Evolutionary conservation across 2,329 filamentous ascomycete species (phyloP), one percentile per base, ranked within the genome.

Genomic region (Pezicula radicicola): DNA sequence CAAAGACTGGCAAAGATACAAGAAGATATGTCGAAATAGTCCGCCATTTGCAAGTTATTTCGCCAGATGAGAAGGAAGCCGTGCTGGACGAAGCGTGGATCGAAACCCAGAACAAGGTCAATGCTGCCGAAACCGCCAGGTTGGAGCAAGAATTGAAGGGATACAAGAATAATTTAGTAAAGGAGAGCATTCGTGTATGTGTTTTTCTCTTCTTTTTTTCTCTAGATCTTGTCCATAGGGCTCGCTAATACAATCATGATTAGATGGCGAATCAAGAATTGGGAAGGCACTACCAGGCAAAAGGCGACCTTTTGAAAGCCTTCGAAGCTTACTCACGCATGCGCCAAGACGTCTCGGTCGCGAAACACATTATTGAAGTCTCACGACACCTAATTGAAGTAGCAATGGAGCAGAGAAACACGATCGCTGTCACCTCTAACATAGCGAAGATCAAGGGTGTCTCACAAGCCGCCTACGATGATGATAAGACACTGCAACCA

Each of bases 101-200:
- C n/a, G 79, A 87, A 19, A 82, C 81, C 56, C 74, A 79, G 48
- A 89, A 92, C 62, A 81, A 82, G 60, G 19, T 15, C n/a, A 49
- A 49, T 42, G 36, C 15, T n/a, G 72, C 75, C 2, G 88, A 96
- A 68, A 86, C 86, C 1, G 77, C 83, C 50, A 82, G 88, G n/a
- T 76, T 97, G 50, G 91, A 97, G 66, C 75, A 80, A 15, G 91
- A 97, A 69, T 76, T 99, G 18, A 92, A 91, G 69, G 87, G 87
- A 1, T 97, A 97, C 71, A 96, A 94, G 72, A 96, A 97, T 67
- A 99, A 97, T 63, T 74, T 97, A 41, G 91, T 99, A 63, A 96
- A 97, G 68, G 94, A 99, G 73, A 97, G 91, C 73, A 96, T 97
- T 63, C 75, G 92, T 60, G 91, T 95, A 76, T 51, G 80, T 39